phyloP scores from a whole-genome alignment of 2,329 filamentous ascomycete genomes.

The Lasiodiplodia sp. region DNA sequence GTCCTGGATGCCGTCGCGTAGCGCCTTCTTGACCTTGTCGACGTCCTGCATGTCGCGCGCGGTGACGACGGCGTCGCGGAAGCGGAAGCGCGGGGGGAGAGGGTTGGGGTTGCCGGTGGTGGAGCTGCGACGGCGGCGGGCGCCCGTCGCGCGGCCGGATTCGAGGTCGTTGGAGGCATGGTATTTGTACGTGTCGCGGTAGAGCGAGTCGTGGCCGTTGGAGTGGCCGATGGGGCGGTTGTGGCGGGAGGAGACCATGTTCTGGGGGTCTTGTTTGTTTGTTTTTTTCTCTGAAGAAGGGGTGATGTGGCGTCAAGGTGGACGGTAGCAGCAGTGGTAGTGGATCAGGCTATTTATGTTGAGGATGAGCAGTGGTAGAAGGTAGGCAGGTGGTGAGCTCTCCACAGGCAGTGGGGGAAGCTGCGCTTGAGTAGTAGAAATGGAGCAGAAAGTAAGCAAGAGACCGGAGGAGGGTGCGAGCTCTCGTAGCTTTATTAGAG shows the following conservation, averaged over 20 bases:
- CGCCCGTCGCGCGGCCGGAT: not conserved
- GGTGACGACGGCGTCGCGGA: constrained; percentile 57
- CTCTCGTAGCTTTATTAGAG: not conserved
- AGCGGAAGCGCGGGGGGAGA: constrained; percentile 41
- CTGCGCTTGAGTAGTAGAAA: not conserved
- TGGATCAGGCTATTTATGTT: not conserved
- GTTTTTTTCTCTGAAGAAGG: not conserved
- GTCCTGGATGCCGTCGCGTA: constrained; percentile 57
- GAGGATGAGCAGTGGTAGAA: not conserved
- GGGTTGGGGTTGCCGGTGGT: not conserved
- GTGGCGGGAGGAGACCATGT: constrained; percentile 23
- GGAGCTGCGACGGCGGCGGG: not conserved
- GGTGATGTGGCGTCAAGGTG: not conserved
- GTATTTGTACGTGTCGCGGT: not conserved
- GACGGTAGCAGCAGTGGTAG: not conserved
- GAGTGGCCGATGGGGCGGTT: not conserved
- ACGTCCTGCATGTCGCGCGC: constrained; percentile 56
- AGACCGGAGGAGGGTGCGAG: not conserved
- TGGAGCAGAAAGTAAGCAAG: not conserved
- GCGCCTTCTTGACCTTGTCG: constrained; percentile 57
- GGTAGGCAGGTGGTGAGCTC: not conserved
- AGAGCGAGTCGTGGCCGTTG: not conserved
- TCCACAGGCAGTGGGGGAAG: not conserved
- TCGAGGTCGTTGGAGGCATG: constrained; percentile 17
- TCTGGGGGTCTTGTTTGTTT: not conserved